These are phyloP conservation scores for Pseudevernia furfuracea DNA, from an alignment of 495 filamentous ascomycete genomes.

Conservation along the genomic window DNA sequence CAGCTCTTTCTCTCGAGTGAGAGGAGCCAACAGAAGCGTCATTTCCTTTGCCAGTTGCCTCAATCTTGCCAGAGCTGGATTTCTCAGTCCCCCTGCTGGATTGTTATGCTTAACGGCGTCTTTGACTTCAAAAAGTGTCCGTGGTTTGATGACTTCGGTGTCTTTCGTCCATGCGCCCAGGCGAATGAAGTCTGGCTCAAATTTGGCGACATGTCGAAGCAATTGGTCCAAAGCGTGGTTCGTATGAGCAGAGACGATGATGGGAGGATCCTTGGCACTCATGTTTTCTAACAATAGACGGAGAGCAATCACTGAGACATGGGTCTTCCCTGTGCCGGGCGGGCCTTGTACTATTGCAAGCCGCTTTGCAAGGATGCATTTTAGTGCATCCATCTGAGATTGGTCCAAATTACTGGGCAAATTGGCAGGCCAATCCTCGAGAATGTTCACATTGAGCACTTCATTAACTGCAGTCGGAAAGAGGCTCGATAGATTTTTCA, in stretches of 20 bases:
- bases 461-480: conserved; percentile 23
- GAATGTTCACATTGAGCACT: conserved; percentile 35
- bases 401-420: conserved; percentile 50
- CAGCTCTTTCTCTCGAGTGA: conserved; percentile 30
- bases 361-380: conserved; percentile 61
- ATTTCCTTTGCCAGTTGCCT: conserved; percentile 42
- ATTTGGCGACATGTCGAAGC: conserved; percentile 55
- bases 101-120: conserved; percentile 23
- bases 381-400: conserved; percentile 61
- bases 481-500: conserved; percentile 40
- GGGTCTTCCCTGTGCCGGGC: conserved; percentile 86
- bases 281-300: conserved; percentile 59
- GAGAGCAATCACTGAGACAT: conserved; percentile 64
- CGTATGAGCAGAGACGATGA: conserved; percentile 77
- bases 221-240: conserved; percentile 93
- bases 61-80: conserved; percentile 34
- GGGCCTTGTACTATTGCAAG: conserved; percentile 83
- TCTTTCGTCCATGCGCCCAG: conserved; percentile 72
- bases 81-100: conserved; percentile 32
- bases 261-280: conserved; percentile 53
- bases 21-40: conserved; percentile 38
- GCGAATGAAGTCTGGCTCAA: conserved; percentile 63
- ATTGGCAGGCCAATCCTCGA: conserved; percentile 43
- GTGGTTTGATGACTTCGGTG: conserved; percentile 51
- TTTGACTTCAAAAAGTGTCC: conserved; percentile 58